A percentile compares a stretch with the other conserved stretches of the same genome.
Conservation (phyloP, 2,329 filamentous ascomycete species). For the Lachnellula subtilissima region DNA sequence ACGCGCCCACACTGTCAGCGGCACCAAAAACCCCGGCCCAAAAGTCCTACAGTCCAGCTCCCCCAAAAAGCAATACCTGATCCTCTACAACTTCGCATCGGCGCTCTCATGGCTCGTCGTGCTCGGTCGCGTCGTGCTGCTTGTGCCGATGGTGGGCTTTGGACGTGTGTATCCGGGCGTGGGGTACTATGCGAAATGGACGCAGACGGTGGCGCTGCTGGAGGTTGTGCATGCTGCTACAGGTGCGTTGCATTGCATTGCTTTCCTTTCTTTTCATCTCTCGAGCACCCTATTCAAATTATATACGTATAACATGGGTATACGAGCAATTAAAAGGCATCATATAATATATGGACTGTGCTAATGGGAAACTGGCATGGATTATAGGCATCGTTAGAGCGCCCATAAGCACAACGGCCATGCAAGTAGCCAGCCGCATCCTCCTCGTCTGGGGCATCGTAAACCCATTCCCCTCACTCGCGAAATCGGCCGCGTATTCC, state of each 20-base stretch:
- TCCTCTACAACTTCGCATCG: constrained; percentile 78
- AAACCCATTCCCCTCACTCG: constrained; percentile 64
- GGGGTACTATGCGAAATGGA: constrained; percentile 68
- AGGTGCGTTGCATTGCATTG: constrained; percentile 49
- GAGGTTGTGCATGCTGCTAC: constrained; percentile 78
- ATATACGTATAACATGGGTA: too few species aligned
- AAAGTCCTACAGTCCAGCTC: constrained; percentile 35
- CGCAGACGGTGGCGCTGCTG: constrained; percentile 76
- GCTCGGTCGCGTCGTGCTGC: constrained; percentile 58
- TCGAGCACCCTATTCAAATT: neutral
- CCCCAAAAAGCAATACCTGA: constrained; percentile 64
- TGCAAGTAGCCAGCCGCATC: constrained; percentile 85
- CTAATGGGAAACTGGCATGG: neutral
- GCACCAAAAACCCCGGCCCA: constrained; percentile 15
- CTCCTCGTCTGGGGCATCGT: constrained; percentile 86
- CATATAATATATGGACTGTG: neutral
- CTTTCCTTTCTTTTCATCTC: neutral
- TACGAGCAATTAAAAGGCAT: neutral
- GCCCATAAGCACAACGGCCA: constrained; percentile 75
- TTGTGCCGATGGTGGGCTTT: constrained; percentile 52
- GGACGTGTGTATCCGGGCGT: constrained; percentile 55
- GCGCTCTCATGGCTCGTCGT: constrained; percentile 74
- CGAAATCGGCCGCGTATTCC: constrained; percentile 59
- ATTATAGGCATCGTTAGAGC: constrained; percentile 73
- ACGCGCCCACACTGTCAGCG: neutral